Evolutionary conservation across 306 rosid species (phyloP), one percentile per base, ranked within the genome.

Genomic region (Pyrus communis): DNA sequence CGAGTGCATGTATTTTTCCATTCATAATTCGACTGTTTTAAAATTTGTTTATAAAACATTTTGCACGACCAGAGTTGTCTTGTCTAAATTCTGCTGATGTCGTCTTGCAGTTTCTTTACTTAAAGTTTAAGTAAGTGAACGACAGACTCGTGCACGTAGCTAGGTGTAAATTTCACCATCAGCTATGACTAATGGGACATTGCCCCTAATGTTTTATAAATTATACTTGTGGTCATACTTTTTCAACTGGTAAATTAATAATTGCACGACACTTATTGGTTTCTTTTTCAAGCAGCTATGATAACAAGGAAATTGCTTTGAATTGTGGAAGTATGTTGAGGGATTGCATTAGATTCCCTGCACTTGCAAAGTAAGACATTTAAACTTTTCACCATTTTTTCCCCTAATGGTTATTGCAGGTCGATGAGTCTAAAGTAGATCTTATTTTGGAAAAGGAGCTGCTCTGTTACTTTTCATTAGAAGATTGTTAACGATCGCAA

Each of bases 301-400:
- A 92, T 84, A 95, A 92, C 89, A 92, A 88, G 89, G 99, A 95
- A 78, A 86, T 92, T 82, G 97, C 99, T 64, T 82, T 95, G 85
- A 91, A 84, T 85, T 89, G 91, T 85, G 99, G 97, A 84, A 80
- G 70, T 83, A 95, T 95, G 97, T 82, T 95, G 92, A 89, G 98
- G 84, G 97, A 95, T 74, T 92, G 99, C 89, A 88, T 95, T 85
- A 95, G 89, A 82, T 90, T 90, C 76, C 88, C 92, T 14, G 65
- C 83, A 79, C 91, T 92, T 66, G 97, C 96, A 81, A 89, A 93
- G 99, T 95, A 89, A 89, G 93, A 76, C 70, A 74, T 69, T 71
- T 38, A 71, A 52, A 6, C 78, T 66, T 69, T 72, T 76, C 28
- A 23, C 17, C 19, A 22, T 25, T 30, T 38, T 38, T 74, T 9